Conservation (phyloP, 495 filamentous ascomycete species). For the Penicillium manginii region DNA sequence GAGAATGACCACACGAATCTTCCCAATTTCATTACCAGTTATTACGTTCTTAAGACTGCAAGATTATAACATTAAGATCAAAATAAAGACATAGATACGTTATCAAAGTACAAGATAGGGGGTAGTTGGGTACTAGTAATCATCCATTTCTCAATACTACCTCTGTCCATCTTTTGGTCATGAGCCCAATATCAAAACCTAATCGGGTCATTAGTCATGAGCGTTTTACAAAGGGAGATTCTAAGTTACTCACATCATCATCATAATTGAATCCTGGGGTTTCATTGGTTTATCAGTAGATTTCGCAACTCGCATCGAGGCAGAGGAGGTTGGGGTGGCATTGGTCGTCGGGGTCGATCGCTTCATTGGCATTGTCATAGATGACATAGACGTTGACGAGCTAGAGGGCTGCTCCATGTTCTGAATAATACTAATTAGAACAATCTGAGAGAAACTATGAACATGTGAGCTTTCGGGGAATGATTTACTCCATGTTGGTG, state of each 20-base stretch:
- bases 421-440: background rate
- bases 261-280: constrained; percentile 1
- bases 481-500: background rate
- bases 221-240: background rate
- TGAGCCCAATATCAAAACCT: background rate
- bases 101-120: too few species aligned
- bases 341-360: constrained; percentile 3
- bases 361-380: constrained; percentile 18
- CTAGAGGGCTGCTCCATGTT: constrained; percentile 2
- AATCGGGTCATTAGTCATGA: background rate
- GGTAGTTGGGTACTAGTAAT: too few species aligned
- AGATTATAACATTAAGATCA: too few species aligned
- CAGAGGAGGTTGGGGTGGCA: constrained; percentile 9
- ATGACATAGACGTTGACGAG: constrained; percentile 11
- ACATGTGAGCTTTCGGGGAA: background rate
- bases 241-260: constrained; percentile 11
- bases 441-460: background rate
- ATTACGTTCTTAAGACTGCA: too few species aligned
- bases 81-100: too few species aligned
- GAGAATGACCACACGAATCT: too few species aligned
- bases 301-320: constrained; percentile 8
- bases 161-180: too few species aligned
- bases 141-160: too few species aligned
- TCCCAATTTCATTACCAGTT: too few species aligned
- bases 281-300: constrained; percentile 5